phyloP scores from a whole-genome alignment of 441 rosid species.

The Erodium texanum region DNA sequence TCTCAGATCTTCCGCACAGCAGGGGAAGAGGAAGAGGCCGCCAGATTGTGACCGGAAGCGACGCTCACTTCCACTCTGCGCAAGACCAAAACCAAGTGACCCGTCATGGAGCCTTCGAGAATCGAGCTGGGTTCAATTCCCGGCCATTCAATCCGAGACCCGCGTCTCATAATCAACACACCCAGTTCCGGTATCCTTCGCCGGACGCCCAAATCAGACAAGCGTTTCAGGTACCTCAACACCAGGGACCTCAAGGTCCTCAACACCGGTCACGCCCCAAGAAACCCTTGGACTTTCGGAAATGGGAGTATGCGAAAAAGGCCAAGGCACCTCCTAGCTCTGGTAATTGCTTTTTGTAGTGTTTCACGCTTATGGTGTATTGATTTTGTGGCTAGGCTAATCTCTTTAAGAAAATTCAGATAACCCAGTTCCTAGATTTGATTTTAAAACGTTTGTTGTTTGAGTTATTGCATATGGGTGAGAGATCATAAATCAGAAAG shows the following conservation, averaged over 20 bases:
- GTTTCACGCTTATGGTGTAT: neutral
- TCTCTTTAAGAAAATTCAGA: neutral
- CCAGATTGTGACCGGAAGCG: slow-evolving; percentile 31
- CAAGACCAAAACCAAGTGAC: slow-evolving; percentile 35
- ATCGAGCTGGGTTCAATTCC: slow-evolving; percentile 19
- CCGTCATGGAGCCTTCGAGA: slow-evolving; percentile 28
- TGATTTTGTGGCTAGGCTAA: neutral
- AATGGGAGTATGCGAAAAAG: slow-evolving; percentile 59
- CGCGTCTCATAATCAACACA: slow-evolving; percentile 29
- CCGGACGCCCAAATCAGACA: slow-evolving; percentile 32
- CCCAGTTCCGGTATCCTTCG: slow-evolving; percentile 28
- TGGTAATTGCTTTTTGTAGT: slow-evolving; percentile 31
- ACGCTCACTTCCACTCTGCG: slow-evolving; percentile 38
- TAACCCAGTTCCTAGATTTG: neutral
- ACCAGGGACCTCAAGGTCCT: slow-evolving; percentile 16
- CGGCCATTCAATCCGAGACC: slow-evolving; percentile 14
- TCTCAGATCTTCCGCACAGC: slow-evolving; percentile 33
- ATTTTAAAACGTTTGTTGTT: neutral
- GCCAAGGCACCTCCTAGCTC: slow-evolving; percentile 37
- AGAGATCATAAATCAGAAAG: neutral
- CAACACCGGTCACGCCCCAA: slow-evolving; percentile 30
- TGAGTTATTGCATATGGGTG: slow-evolving; percentile 1
- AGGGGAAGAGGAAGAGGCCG: slow-evolving; percentile 38
- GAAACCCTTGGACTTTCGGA: slow-evolving; percentile 54
- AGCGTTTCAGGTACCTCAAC: slow-evolving; percentile 29